These are phyloP conservation scores for Tricholoma bakamatsutake DNA, from an alignment of 768 basidiomycete genomes.

Conservation along the genomic window DNA sequence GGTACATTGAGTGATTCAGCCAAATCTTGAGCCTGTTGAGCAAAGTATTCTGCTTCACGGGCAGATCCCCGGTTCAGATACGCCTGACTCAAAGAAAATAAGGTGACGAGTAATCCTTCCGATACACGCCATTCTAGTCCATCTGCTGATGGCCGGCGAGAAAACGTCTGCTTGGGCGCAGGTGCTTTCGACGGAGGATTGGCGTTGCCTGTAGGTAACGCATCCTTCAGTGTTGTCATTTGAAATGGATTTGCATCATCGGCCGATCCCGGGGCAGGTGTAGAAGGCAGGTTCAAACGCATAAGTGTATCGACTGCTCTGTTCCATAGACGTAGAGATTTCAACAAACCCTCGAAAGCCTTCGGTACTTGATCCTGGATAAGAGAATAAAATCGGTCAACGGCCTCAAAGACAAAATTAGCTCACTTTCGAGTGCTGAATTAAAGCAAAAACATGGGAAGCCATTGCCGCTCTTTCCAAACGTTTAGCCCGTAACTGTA, in stretches of 20 bases:
- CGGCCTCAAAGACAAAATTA: background rate
- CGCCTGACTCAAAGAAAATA: constrained; percentile 58
- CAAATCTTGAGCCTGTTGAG: constrained; percentile 69
- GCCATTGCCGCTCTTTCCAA: constrained; percentile 74
- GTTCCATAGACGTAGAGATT: constrained; percentile 75
- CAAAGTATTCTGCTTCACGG: constrained; percentile 81
- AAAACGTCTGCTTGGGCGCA: constrained; percentile 20
- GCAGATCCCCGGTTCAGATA: constrained; percentile 75
- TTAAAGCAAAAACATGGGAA: constrained; percentile 56
- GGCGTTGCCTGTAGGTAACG: constrained; percentile 27
- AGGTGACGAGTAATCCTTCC: constrained; percentile 59
- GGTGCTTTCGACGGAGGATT: constrained; percentile 14
- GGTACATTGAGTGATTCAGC: constrained; percentile 65
- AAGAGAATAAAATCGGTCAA: constrained; percentile 3
- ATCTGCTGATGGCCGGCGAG: constrained; percentile 35
- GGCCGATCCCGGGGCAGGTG: constrained; percentile 16
- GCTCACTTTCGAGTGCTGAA: constrained; percentile 62
- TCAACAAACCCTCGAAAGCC: constrained; percentile 54
- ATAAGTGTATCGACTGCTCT: constrained; percentile 66
- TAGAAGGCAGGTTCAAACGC: constrained; percentile 43
- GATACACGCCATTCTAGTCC: constrained; percentile 73
- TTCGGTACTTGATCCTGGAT: constrained; percentile 54
- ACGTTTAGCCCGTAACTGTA: constrained; percentile 49
- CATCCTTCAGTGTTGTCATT: constrained; percentile 37
- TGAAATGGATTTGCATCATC: constrained; percentile 57